Evolutionary conservation across 495 filamentous ascomycete species (phyloP).

Genomic region (Coniosporium apollinis): DNA sequence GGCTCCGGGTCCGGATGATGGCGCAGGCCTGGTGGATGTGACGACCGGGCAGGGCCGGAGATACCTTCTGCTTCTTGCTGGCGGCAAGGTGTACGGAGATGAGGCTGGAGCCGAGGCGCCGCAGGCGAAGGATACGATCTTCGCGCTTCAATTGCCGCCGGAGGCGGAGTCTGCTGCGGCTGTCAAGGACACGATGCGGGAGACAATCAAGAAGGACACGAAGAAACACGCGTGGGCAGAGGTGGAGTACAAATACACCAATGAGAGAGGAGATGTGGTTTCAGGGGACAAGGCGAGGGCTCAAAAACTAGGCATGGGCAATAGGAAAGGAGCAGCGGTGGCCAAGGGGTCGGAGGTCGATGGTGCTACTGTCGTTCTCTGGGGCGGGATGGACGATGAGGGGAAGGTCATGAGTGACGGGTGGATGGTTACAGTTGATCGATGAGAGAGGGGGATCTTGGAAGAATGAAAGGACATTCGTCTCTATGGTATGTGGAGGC

Average conservation of each 20-base stretch:
- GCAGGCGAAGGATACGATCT: constrained; percentile 26
- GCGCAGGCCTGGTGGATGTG: constrained; percentile 11
- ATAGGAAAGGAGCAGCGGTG: constrained; percentile 11
- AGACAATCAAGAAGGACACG: constrained; percentile 13
- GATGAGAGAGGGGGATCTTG: too few relatives aligned
- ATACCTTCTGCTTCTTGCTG: constrained; percentile 18
- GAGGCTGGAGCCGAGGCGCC: constrained; percentile 9
- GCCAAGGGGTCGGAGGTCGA: constrained; percentile 20
- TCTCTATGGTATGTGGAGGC: too few relatives aligned
- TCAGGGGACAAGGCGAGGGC: background rate
- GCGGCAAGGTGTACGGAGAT: constrained; percentile 3
- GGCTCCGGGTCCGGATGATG: constrained; percentile 7
- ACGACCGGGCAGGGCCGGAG: constrained; percentile 21
- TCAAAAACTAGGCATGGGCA: constrained; percentile 12
- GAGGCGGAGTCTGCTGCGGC: constrained; percentile 34
- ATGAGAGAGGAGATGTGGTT: constrained; percentile 11
- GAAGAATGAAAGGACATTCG: too few relatives aligned
- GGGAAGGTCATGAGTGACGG: constrained; percentile 17
- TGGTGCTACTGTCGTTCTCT: constrained; percentile 19
- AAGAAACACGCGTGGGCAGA: constrained; percentile 30
- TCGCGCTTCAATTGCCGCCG: constrained; percentile 27
- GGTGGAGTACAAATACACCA: constrained; percentile 24
- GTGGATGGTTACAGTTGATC: constrained; percentile 20
- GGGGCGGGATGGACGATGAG: constrained; percentile 17
- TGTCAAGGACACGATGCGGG: constrained; percentile 28